Percentiles rank a stretch among this genome's conserved stretches.
phyloP scores from a whole-genome alignment of 177 flowering plant species.

The Vitis hybrid region DNA sequence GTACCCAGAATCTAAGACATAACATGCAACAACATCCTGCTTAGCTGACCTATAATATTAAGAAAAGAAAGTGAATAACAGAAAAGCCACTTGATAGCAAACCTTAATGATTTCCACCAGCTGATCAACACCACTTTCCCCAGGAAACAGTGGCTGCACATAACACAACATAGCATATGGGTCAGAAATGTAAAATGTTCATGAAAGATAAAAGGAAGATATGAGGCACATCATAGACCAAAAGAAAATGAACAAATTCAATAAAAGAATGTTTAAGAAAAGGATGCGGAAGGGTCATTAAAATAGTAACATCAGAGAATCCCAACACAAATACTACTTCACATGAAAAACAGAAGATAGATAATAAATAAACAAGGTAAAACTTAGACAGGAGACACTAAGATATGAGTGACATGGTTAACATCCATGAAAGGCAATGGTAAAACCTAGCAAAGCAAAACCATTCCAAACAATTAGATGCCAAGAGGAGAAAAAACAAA shows the following conservation, averaged over 20 bases:
- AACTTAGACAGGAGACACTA: too few species aligned
- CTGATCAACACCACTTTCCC: constrained; percentile 94
- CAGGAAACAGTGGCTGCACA: constrained; percentile 87
- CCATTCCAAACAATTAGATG: background rate
- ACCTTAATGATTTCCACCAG: constrained; percentile 93
- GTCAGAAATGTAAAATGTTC: constrained; percentile 7
- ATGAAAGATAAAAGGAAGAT: background rate
- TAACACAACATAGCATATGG: constrained; percentile 9
- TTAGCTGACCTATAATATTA: background rate
- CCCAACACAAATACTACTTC: too few species aligned
- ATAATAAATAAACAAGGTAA: too few species aligned
- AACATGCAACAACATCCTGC: background rate
- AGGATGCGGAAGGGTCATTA: too few species aligned
- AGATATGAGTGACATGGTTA: background rate
- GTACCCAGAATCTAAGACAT: constrained; percentile 75
- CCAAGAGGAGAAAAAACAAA: background rate
- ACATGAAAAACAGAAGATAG: too few species aligned
- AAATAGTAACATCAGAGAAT: too few species aligned
- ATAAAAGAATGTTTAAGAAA: too few species aligned
- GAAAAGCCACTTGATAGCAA: background rate
- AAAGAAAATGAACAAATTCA: background rate
- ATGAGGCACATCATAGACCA: background rate
- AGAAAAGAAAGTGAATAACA: constrained; percentile 4
- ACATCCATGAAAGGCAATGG: background rate
- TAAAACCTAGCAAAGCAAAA: background rate